Evolutionary conservation across 441 rosid species (phyloP).

Genomic region (Corymbia citriodora): DNA sequence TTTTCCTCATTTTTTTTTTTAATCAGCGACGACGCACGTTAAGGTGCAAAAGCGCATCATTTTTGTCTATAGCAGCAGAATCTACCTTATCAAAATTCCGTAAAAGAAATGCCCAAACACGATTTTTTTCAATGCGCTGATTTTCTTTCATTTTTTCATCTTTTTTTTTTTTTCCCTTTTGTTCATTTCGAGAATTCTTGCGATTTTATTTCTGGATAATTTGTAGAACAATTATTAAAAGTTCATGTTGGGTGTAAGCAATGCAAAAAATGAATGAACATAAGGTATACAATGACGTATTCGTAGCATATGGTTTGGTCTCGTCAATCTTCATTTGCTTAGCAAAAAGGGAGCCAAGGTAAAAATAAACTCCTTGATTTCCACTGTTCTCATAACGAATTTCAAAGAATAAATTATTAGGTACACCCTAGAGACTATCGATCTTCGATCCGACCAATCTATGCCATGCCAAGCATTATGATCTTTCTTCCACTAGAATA

Average conservation of each 20-base stretch:
- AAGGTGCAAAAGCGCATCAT: background rate
- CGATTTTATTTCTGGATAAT: background rate
- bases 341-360: too few species aligned
- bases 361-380: too few species aligned
- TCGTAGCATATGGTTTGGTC: background rate
- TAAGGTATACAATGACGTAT: background rate
- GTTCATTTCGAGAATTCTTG: background rate
- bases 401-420: background rate
- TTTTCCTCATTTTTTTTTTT: background rate
- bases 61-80: background rate
- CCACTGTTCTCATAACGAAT: background rate
- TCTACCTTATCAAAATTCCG: background rate
- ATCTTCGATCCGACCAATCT: background rate
- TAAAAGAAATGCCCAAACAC: background rate
- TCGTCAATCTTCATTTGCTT: too few species aligned
- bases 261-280: background rate
- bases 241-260: background rate
- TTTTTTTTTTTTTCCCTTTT: background rate
- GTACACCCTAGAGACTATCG: background rate
- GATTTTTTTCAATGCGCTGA: background rate
- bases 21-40: fast-evolving
- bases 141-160: background rate
- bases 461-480: background rate
- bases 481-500: background rate
- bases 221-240: background rate